Evolutionary conservation across 495 filamentous ascomycete genomes (phyloP), one percentile per base, ranked within the genome.

Genomic region (Aspergillus bertholletiae): DNA sequence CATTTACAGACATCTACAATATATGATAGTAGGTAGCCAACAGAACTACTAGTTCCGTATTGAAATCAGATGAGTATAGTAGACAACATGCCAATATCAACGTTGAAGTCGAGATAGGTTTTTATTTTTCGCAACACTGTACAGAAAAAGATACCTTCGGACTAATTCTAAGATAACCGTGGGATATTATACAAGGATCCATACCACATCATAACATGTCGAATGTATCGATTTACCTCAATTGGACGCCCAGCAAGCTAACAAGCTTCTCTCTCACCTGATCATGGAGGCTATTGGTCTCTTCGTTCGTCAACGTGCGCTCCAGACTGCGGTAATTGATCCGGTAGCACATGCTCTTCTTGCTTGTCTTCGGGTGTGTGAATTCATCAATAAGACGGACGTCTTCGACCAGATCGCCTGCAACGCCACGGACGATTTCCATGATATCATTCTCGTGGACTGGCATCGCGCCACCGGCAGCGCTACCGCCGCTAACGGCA

Each of bases 361-460:
- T 74, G 13, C 82, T 80, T 44, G 89, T 92, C 71, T 87, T 88
- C n/a, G 92, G 92, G 73, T 97, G 91, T 34, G 78, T 82, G 65
- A 97, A 98, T 58, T 89, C 80, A 73, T 98, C 94, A 47, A 85
- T 77, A 26, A 95, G 72, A 54, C 69, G 78, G 59, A 96, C 94
- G 65, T 95, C 88, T 74, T 97, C 94, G 17, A 94, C 90, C 34
- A 83, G 65, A 67, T 96, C 88, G 15, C 90, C 92, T 8, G 82
- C 89, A 24, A 89, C 80, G 22, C 83, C 83, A 39, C 94, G 80
- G 12, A 96, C 86, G 46, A 96, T 77, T 74, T 97, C 94, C 93
- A 97, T 97, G 37, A 98, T 73, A 72, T 98, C 95, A 69, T 98
- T 97, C 71, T 93, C 92, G 64, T 96, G 92, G 58, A 96, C 89